Conservation (phyloP, 768 basidiomycete species). For the Boletus sp. region DNA sequence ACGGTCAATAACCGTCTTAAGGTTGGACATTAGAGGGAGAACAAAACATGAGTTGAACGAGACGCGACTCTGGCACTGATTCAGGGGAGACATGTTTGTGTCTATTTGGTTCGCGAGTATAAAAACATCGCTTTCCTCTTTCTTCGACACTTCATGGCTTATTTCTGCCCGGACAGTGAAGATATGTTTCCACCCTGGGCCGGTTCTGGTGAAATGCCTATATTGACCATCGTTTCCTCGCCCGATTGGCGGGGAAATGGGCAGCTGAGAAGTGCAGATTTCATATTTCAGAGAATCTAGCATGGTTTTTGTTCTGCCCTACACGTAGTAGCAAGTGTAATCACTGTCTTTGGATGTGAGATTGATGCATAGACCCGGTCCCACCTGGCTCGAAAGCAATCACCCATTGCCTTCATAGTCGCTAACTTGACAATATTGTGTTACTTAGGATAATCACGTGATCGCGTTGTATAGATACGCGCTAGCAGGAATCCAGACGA, state of each 20-base stretch:
- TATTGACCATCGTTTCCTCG: constrained; percentile 46
- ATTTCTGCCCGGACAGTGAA: constrained; percentile 77
- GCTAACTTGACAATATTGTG: no score
- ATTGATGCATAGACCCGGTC: no score
- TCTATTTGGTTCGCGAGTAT: constrained; percentile 31
- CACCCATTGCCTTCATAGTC: no score
- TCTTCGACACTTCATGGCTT: constrained; percentile 40
- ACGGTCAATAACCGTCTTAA: constrained; percentile 48
- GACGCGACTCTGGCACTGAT: constrained; percentile 15
- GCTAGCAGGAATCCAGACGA: neutral
- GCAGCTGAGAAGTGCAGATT: constrained; percentile 43
- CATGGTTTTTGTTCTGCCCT: constrained; percentile 37
- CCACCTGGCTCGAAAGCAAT: no score
- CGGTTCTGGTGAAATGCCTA: constrained; percentile 84
- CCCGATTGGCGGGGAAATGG: constrained; percentile 58
- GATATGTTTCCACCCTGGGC: constrained; percentile 57
- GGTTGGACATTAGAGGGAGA: constrained; percentile 35
- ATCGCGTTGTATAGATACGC: constrained; percentile 13
- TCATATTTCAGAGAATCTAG: constrained; percentile 26
- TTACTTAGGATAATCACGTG: no score
- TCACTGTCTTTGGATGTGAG: neutral
- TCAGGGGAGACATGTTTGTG: constrained; percentile 22
- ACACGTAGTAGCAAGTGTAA: constrained; percentile 17
- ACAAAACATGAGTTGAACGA: neutral
- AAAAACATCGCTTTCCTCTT: constrained; percentile 11